phyloP scores from a whole-genome alignment of 257 asterid species.

The Penstemon davidsonii region DNA sequence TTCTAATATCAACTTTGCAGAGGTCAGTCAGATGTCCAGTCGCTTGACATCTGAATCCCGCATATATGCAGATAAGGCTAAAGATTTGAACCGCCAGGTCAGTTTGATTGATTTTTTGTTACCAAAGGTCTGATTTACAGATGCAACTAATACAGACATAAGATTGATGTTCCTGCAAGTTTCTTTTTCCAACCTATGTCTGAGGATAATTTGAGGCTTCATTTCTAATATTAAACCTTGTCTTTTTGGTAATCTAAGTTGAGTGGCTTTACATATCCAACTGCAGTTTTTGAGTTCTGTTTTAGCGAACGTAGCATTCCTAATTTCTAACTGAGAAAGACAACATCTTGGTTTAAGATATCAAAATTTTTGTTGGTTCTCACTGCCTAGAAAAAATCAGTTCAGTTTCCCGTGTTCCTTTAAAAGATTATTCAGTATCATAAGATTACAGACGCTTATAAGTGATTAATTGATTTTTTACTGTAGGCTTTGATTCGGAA shows the following conservation, averaged over 20 bases:
- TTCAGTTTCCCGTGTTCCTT: neutral
- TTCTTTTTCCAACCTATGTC: neutral
- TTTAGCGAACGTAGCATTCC: neutral
- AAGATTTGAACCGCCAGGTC: conserved; percentile 95
- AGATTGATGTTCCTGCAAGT: neutral
- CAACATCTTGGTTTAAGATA: neutral
- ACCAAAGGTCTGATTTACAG: neutral
- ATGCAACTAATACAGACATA: neutral
- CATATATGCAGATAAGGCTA: conserved; percentile 84
- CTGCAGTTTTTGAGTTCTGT: neutral
- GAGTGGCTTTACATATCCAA: neutral
- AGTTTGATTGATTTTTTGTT: conserved; percentile 22
- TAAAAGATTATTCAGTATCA: neutral
- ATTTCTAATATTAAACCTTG: neutral
- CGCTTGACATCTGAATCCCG: conserved; percentile 94
- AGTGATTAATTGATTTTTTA: conserved; percentile 17
- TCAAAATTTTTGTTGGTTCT: neutral
- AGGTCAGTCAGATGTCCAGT: conserved; percentile 88
- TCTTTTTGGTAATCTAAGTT: conserved; percentile 11
- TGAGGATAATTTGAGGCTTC: neutral
- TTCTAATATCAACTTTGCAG: conserved; percentile 32
- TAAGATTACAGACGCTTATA: neutral
- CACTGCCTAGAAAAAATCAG: neutral
- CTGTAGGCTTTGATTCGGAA: conserved; percentile 86
- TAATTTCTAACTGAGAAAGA: conserved; percentile 18